Conservation (phyloP, 257 asterid genomes). For the Solanum bulbocastanum region DNA sequence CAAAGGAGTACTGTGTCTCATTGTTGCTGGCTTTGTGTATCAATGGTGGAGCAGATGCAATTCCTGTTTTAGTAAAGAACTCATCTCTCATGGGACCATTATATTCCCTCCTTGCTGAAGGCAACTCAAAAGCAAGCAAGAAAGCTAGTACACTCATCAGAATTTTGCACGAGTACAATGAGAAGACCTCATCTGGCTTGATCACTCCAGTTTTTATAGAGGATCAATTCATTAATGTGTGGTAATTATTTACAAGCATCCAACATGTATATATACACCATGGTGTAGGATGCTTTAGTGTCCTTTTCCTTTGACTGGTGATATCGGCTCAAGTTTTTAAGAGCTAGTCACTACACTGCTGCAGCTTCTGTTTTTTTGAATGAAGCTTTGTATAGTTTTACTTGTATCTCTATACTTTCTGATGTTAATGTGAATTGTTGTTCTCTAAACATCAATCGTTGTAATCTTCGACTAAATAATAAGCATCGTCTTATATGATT, state of each 20-base stretch:
- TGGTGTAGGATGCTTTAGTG: constrained; percentile 4
- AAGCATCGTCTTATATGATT: neutral
- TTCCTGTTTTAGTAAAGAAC: constrained; percentile 64
- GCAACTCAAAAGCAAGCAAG: constrained; percentile 47
- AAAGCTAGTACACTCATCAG: constrained; percentile 65
- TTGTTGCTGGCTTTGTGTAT: constrained; percentile 52
- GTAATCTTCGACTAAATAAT: neutral
- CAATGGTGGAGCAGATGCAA: constrained; percentile 47
- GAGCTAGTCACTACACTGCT: constrained; percentile 36
- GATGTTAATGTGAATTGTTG: neutral
- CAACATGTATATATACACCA: constrained; percentile 4
- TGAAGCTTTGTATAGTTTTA: constrained; percentile 31
- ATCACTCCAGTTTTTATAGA: constrained; percentile 27
- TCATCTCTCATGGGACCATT: constrained; percentile 42
- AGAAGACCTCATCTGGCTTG: constrained; percentile 27
- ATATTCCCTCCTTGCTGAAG: constrained; percentile 45
- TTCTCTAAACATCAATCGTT: neutral
- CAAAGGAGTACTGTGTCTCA: constrained; percentile 49
- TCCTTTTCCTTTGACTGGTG: constrained; percentile 6
- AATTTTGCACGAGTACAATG: constrained; percentile 48
- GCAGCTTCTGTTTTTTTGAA: constrained; percentile 36
- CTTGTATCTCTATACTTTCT: constrained; percentile 10
- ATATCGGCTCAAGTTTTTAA: constrained; percentile 38
- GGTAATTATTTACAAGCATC: constrained; percentile 35
- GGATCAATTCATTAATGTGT: constrained; percentile 55